Base-by-base conservation (phyloP, 2,329 filamentous ascomycete species). In the Aurifilum marmelostoma region DNA sequence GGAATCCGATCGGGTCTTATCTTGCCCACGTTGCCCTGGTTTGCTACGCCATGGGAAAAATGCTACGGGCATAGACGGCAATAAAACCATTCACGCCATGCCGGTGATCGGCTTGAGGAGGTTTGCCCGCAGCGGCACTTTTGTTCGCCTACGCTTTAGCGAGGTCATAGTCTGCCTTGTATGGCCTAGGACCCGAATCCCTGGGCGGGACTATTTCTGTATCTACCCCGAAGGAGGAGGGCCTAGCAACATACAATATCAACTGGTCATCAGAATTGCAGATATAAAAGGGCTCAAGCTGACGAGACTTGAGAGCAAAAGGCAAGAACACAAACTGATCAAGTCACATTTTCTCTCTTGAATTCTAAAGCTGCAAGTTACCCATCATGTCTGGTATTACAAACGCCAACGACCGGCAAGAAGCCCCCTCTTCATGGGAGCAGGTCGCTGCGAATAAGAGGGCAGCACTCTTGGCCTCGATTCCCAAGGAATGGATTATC, bases 401-500 rank as follows among this genome's bases (percentile, higher is more conserved):
- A 12, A 56, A 56, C 24, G 5, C 27, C 27, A 32, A 7, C 14
- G 16, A 32, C 3, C 5, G 14, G 24, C 52, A 29, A 56, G 52
- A 56, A 29, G 52, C 34, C 34, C 8, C 34, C 8, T 34, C 37
- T 37, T 59, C 71, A 16, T 85, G 83, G 83, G 78, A 84, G 73
- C 73, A 77, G 5, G 75, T 82, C 32, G 79, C 77, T 3, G 79
- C 79, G n/a, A 76, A 77, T 66, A 85, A 85, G 74, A 80, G 83
- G 34, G 77, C 79, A 58, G 76, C 79, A 7, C 78, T 85, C 7
- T 72, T 72, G 7, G 76, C 78, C 58, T 84, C 85, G 0, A 88
- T 91, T 66, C 88, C 89, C 0, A 67, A 79, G 1, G 84, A 89
- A 74, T 90, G 87, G 84, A 80, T 82, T 65, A 82, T 91, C 7